Conservation (phyloP, 2,329 filamentous ascomycete species). For the Plenodomus tracheiphilus region DNA sequence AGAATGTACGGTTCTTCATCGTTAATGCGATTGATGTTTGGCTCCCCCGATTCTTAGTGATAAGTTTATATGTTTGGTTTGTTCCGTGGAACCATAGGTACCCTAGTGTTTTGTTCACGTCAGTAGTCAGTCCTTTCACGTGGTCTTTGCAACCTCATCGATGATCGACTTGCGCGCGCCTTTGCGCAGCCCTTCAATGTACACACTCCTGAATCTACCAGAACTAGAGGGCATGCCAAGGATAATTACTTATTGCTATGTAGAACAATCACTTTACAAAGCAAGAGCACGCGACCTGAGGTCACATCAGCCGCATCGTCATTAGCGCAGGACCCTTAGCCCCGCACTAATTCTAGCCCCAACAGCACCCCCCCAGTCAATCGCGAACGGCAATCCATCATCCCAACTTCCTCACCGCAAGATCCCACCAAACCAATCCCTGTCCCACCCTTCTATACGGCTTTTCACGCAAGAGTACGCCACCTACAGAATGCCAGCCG, state of each 20-base stretch:
- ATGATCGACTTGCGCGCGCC: too few species aligned
- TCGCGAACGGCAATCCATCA: not conserved
- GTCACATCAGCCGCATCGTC: not conserved
- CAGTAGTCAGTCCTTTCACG: too few species aligned
- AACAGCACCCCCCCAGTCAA: not conserved
- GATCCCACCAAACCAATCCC: not conserved
- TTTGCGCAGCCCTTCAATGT: too few species aligned
- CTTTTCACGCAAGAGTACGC: not conserved
- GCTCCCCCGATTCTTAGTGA: too few species aligned
- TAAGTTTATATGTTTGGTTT: too few species aligned
- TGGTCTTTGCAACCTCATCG: too few species aligned
- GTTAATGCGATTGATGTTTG: not conserved
- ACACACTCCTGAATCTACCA: too few species aligned
- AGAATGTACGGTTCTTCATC: not conserved
- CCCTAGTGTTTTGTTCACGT: too few species aligned
- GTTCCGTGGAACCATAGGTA: too few species aligned
- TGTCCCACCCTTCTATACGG: not conserved
- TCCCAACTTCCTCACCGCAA: not conserved
- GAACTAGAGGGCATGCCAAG: too few species aligned
- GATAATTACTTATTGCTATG: not conserved
- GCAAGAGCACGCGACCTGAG: not conserved
- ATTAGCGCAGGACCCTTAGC: not conserved
- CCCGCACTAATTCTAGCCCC: not conserved
- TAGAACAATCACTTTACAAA: not conserved
- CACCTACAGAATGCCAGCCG: conserved; percentile 27